Evolutionary conservation across 2,329 filamentous ascomycete genomes (phyloP).

Genomic region (Microsporum canis): DNA sequence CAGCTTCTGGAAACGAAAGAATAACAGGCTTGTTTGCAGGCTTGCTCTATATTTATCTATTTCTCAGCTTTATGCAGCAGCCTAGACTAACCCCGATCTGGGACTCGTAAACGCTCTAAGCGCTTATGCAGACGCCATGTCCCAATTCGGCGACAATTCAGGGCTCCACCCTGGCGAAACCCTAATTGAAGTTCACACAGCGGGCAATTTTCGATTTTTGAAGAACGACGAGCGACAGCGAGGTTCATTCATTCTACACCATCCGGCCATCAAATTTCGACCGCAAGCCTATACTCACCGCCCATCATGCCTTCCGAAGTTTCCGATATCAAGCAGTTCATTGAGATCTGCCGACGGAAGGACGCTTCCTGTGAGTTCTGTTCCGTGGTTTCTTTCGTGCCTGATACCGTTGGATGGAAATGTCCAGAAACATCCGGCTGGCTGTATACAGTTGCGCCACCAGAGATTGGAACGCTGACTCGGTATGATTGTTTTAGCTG

Average conservation of each 20-base stretch:
- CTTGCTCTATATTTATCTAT: neutral
- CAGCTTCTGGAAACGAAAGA: neutral
- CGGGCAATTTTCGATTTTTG: conserved; percentile 2
- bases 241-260: conserved; percentile 13
- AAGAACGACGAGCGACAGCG: conserved; percentile 10
- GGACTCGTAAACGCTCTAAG: neutral
- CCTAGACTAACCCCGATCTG: neutral
- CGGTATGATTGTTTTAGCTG: conserved; percentile 45
- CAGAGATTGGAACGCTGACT: conserved; percentile 11
- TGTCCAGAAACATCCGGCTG: conserved; percentile 8
- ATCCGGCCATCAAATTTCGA: neutral
- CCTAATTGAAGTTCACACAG: conserved; percentile 19
- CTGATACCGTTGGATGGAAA: neutral
- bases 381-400: neutral
- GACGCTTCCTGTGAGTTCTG: conserved; percentile 88
- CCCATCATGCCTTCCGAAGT: conserved; percentile 94
- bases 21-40: neutral
- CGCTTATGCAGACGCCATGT: neutral
- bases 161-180: conserved; percentile 16
- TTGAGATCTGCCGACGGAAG: conserved; percentile 99
- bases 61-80: conserved; percentile 9
- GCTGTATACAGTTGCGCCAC: neutral
- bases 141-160: conserved; percentile 8
- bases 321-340: conserved; percentile 99
- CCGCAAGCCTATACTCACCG: conserved; percentile 5